phyloP scores from a whole-genome alignment of 805 yeast genomes.

The Teunomyces cretensis region DNA sequence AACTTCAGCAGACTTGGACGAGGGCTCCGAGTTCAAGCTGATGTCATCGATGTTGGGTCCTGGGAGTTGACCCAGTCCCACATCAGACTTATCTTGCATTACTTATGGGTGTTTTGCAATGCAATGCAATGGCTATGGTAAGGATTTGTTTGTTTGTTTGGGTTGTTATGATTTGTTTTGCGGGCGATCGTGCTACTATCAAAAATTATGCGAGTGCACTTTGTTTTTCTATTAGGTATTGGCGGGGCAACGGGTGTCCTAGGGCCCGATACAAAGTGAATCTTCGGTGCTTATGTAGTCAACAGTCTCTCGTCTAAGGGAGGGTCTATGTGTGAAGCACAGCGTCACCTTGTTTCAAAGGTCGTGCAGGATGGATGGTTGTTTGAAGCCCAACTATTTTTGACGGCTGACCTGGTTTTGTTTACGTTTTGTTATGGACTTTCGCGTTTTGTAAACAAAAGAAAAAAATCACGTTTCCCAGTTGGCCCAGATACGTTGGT shows the following conservation, averaged over 20 bases:
- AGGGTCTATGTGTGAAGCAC: background rate
- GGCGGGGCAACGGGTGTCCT: too few species aligned
- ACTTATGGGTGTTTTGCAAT: background rate
- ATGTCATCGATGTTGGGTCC: background rate
- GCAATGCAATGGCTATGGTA: background rate
- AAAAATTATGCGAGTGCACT: background rate
- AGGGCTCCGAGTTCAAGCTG: background rate
- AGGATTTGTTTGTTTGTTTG: background rate
- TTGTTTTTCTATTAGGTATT: too few species aligned
- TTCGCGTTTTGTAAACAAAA: conserved; percentile 3
- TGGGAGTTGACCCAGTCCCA: conserved; percentile 1
- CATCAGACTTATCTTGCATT: conserved; percentile 1
- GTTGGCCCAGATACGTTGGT: conserved; percentile 3
- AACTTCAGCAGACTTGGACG: background rate
- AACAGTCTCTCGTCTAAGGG: background rate
- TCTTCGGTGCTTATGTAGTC: background rate
- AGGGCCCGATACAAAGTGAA: too few species aligned
- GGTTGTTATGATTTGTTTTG: background rate
- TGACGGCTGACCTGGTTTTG: background rate
- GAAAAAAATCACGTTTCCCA: background rate
- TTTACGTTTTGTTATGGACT: background rate
- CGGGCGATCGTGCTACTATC: background rate
- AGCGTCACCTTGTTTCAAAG: background rate
- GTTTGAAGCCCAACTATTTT: background rate
- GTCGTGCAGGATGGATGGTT: background rate